Evolutionary conservation across 2,329 filamentous ascomycete genomes (phyloP).

Genomic region (Penicillium sp.): DNA sequence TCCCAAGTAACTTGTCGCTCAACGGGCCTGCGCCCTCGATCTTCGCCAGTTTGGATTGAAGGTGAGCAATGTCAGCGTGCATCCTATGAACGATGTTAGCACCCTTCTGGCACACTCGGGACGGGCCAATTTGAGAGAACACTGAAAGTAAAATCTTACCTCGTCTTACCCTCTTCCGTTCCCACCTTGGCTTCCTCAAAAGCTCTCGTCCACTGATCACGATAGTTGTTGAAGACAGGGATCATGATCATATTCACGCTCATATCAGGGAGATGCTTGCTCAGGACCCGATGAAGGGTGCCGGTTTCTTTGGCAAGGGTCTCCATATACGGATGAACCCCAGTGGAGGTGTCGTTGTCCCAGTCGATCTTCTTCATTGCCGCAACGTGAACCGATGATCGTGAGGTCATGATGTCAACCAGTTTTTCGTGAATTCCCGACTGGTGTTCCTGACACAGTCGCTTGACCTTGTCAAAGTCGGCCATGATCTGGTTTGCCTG

Average conservation of each 20-base stretch:
- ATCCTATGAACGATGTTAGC: constrained; percentile 50
- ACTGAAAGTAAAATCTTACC: constrained; percentile 47
- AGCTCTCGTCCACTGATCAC: constrained; percentile 67
- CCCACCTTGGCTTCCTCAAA: constrained; percentile 60
- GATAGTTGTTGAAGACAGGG: constrained; percentile 76
- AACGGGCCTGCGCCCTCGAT: constrained; percentile 73
- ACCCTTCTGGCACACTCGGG: too few relatives aligned
- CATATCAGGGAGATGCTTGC: constrained; percentile 70
- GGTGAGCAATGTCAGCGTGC: constrained; percentile 67
- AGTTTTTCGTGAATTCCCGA: constrained; percentile 87
- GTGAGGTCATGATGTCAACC: constrained; percentile 82
- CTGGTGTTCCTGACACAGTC: constrained; percentile 82
- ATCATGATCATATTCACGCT: constrained; percentile 78
- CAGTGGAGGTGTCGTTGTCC: constrained; percentile 50
- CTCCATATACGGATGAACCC: constrained; percentile 72
- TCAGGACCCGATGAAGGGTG: constrained; percentile 75
- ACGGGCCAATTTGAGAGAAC: too few relatives aligned
- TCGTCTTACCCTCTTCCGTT: constrained; percentile 62
- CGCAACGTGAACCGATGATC: constrained; percentile 67
- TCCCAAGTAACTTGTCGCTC: constrained; percentile 60
- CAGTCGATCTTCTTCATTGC: constrained; percentile 70
- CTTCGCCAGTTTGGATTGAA: constrained; percentile 64
- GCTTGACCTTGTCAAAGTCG: constrained; percentile 83
- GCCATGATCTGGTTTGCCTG: constrained; percentile 56
- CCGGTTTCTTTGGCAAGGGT: constrained; percentile 79